Base-by-base conservation (phyloP, 106 monocot species). In the Posidonia australis region DNA sequence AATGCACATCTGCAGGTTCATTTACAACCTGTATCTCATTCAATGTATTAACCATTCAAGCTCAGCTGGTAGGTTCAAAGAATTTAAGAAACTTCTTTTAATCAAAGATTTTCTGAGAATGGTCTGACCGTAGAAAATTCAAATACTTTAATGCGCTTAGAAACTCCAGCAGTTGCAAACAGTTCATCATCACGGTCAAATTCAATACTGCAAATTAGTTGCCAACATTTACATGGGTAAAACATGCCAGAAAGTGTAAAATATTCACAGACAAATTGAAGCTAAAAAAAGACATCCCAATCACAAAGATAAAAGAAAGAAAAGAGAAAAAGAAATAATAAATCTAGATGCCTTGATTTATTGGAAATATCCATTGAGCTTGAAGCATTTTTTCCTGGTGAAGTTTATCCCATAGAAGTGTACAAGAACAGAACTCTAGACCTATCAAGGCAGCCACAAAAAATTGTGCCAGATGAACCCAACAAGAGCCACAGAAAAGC, bases 121-220 rank as follows among this genome's bases (percentile, higher is more conserved):
- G 26, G 24, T 44, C 86, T 67, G 67, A 94, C 94, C 31, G 79
- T 72, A 30, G 90, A 86, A 68, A 86, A 94, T 72, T 94, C 94
- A 61, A 94, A 94, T 73, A 94, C 84, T 90, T 94, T 94, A 28
- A 94, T 94, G 26, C 90, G 79, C 46, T 94, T 94, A 9, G 94
- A 90, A 48, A 94, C 94, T 68, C 94, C 94, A 58, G 94, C 94
- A 64, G 94, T 94, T 69, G 94, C 94, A 78, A 94, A 94, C 20
- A 94, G 62, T 67, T 94, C 94, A 80, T 94, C 94, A 82, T 94
- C 89, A 60, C 94, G 86, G 43, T 94, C 86, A 80, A 94, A 94
- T 58, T 94, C 94, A 76, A 94, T 94, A 76, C 94, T 94, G 94
- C 29, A 57, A 28, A 57, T 57, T 16, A 24, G 10, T n/a, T 61